These are phyloP conservation scores for Didymella pomorum DNA, from an alignment of 2,329 filamentous ascomycete genomes.

Conservation along the genomic window DNA sequence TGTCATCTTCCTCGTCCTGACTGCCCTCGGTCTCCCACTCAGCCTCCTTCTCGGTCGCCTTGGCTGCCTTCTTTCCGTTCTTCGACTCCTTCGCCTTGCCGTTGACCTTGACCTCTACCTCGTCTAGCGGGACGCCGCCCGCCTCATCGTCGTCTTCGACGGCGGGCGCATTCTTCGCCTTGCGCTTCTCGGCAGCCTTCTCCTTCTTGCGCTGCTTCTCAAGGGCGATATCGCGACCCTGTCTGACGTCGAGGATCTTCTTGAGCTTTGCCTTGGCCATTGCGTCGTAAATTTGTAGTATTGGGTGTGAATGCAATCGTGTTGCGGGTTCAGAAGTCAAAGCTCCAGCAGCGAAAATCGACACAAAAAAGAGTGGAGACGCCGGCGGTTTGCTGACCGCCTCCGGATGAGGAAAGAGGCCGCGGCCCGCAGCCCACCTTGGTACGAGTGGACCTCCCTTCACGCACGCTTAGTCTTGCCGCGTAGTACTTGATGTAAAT, in stretches of 20 bases:
- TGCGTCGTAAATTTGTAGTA: slow-evolving; percentile 7
- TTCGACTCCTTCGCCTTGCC: slow-evolving; percentile 43
- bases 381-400: slow-evolving; percentile 35
- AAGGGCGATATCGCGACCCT: slow-evolving; percentile 73
- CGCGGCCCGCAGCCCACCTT: slow-evolving; percentile 31
- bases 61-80: slow-evolving; percentile 44
- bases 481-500: background rate
- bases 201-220: slow-evolving; percentile 77
- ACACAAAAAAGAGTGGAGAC: background rate
- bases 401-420: slow-evolving; percentile 35
- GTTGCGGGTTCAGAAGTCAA: slow-evolving; percentile 22
- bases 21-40: slow-evolving; percentile 45
- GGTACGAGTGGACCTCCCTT: slow-evolving; percentile 20
- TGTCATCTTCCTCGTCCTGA: slow-evolving; percentile 46
- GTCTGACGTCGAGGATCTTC: slow-evolving; percentile 64
- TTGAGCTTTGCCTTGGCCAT: slow-evolving; percentile 64
- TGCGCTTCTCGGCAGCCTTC: slow-evolving; percentile 63
- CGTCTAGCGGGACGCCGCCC: slow-evolving; percentile 42
- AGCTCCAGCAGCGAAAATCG: slow-evolving; percentile 22
- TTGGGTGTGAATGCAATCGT: slow-evolving; percentile 4
- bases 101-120: slow-evolving; percentile 40
- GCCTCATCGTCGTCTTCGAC: slow-evolving; percentile 33
- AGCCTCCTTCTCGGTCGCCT: slow-evolving; percentile 36
- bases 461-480: slow-evolving; percentile 7
- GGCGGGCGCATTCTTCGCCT: slow-evolving; percentile 42